Evolutionary conservation across 1,284 basidiomycete species (phyloP), one percentile per base, ranked within the genome.

Genomic region (Apiotrichum montevideense): DNA sequence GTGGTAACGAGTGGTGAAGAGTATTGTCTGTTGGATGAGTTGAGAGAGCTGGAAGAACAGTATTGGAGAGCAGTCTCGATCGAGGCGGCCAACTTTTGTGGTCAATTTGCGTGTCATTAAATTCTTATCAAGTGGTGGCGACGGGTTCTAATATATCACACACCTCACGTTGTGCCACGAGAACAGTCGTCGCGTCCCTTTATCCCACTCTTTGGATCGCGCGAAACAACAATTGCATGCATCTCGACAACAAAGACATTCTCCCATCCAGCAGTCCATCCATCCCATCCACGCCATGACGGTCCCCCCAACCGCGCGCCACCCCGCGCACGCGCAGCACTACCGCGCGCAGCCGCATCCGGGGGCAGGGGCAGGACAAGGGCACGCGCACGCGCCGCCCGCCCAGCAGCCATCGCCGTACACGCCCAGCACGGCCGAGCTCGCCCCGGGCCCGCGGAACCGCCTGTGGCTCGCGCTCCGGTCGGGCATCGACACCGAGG

Each of bases 381-480:
- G 21, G 21, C 45, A 33, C 13, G 45, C 52, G 9, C 47, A 42
- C 42, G 43, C 48, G 10, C 34, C 54, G 3, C 34, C 35, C 6
- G 59, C 56, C 44, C 56, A 48, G 43, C 58, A 57, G 14, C 54
- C 45, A 33, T 62, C 63, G n/a, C 50, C 52, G 13, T 72, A 70
- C 56, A 57, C 60, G 6, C 69, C 72, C 11, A 46, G 51, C 3
- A 5, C 55, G 0, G 41, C 44, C 32, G 69, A 73, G 39, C 63
- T 75, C 11, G 54, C 61, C 7, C 54, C 62, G 0, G 69, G 68
- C 7, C 57, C 68, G 6, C 54, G 58, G 29, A 73, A 73, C 57
- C 56, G 68, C 0, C 62, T 75, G 3, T 67, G 72, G 58, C 67
- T 75, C 33, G 56, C 68, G 3, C 55, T 75, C 1, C 60, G 67